Conservation (phyloP, 306 rosid genomes). For the Prunus dulcis region DNA sequence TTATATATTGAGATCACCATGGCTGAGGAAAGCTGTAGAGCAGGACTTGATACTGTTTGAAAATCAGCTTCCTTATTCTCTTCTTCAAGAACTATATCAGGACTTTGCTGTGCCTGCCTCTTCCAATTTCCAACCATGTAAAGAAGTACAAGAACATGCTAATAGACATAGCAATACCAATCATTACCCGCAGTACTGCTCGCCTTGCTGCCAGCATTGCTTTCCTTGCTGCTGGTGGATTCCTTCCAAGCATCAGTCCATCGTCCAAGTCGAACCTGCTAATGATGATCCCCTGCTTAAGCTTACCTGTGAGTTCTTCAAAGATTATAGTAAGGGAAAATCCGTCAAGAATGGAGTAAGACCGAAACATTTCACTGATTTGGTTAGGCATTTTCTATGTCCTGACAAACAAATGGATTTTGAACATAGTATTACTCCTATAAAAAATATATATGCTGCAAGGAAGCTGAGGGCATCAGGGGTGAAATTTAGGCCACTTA, state of each 20-base stretch:
- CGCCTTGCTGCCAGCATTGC: too few relatives aligned
- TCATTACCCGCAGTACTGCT: too few relatives aligned
- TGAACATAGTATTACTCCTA: background rate
- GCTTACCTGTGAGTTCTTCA: background rate
- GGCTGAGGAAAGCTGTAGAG: constrained; percentile 36
- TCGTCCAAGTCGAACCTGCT: background rate
- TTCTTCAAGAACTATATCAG: constrained; percentile 31
- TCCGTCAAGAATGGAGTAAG: background rate
- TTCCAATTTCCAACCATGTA: background rate
- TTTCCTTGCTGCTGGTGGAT: too few relatives aligned
- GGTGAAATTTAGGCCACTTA: background rate
- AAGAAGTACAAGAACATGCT: background rate
- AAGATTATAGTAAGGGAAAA: background rate
- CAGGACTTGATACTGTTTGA: constrained; percentile 49
- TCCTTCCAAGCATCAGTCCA: too few relatives aligned
- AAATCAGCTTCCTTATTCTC: constrained; percentile 48
- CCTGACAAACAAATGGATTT: background rate
- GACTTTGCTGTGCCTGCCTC: background rate
- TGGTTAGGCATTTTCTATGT: constrained; percentile 42
- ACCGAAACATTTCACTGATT: constrained; percentile 41
- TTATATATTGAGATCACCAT: constrained; percentile 34
- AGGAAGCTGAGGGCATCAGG: constrained; percentile 11
- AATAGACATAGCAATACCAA: too few relatives aligned
- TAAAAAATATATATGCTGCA: background rate
- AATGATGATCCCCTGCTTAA: too few relatives aligned